Evolutionary conservation across 305 asterid species (phyloP).

Genomic region (Solanum hybrid): DNA sequence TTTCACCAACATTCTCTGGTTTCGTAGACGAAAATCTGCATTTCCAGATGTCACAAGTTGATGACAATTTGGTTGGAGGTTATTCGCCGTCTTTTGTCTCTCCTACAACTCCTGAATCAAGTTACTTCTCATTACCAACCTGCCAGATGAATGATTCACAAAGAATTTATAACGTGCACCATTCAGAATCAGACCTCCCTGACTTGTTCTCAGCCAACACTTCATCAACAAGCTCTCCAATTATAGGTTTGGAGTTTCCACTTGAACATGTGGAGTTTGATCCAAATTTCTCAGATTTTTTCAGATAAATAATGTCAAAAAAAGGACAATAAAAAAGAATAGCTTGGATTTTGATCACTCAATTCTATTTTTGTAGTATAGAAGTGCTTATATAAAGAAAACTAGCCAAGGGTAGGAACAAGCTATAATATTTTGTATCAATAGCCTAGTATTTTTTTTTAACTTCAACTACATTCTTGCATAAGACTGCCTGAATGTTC

Average conservation of each 20-base stretch:
- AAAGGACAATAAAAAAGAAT: neutral
- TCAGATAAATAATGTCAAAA: slow-evolving; percentile 19
- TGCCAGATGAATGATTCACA: slow-evolving; percentile 30
- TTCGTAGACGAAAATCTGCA: slow-evolving; percentile 25
- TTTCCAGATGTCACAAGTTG: slow-evolving; percentile 33
- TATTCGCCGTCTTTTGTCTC: slow-evolving; percentile 46
- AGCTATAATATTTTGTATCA: neutral
- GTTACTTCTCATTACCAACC: slow-evolving; percentile 41
- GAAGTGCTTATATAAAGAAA: neutral
- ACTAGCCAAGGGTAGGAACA: neutral
- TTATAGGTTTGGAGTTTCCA: slow-evolving; percentile 50
- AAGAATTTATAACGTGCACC: slow-evolving; percentile 21
- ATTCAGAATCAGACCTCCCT: slow-evolving; percentile 40
- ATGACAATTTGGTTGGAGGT: slow-evolving; percentile 31
- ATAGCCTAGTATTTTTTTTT: neutral
- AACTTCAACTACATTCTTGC: neutral
- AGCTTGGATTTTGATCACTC: neutral
- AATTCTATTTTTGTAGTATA: neutral
- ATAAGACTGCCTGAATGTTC: neutral
- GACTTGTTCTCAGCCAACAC: slow-evolving; percentile 53
- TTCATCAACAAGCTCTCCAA: slow-evolving; percentile 69
- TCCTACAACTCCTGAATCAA: slow-evolving; percentile 62
- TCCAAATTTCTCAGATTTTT: slow-evolving; percentile 50
- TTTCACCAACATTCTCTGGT: slow-evolving; percentile 38
- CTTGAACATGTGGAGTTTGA: slow-evolving; percentile 42